Percentiles rank a stretch among this genome's conserved stretches.
Evolutionary conservation across 441 rosid species (phyloP).

Genomic region (Gossypium trilobum): DNA sequence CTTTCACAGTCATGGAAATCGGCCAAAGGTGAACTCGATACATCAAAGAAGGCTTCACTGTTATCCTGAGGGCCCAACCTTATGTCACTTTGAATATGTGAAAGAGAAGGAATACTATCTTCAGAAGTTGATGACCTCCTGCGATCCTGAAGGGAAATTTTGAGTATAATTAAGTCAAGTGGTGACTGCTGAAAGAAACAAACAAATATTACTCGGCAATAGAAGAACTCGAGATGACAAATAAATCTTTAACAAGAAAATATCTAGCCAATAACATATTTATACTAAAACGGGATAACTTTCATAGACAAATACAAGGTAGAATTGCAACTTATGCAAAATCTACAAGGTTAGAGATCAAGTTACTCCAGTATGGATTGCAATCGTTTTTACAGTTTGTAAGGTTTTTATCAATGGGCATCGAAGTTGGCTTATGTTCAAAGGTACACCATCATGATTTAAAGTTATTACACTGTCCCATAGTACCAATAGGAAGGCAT

Average conservation of each 20-base stretch:
- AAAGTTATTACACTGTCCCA: background rate
- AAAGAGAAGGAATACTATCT: constrained; percentile 28
- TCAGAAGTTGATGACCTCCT: constrained; percentile 32
- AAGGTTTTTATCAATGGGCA: background rate
- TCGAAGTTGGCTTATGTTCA: background rate
- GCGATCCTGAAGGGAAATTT: constrained; percentile 42
- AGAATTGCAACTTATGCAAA: constrained; percentile 5
- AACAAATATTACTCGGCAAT: background rate
- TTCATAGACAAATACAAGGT: background rate
- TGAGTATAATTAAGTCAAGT: constrained; percentile 7
- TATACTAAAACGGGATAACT: background rate
- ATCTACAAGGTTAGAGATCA: background rate
- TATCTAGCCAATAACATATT: background rate
- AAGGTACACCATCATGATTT: background rate
- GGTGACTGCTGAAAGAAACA: background rate
- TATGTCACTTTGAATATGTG: constrained; percentile 37
- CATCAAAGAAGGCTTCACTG: constrained; percentile 38
- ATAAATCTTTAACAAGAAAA: background rate
- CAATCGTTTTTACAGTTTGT: background rate
- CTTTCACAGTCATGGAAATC: constrained; percentile 76
- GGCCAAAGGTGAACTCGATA: constrained; percentile 59
- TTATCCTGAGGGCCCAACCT: constrained; percentile 41
- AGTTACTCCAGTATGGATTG: background rate
- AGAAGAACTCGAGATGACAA: background rate
- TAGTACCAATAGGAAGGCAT: background rate